These are phyloP conservation scores for Schwanniomyces yamadae DNA, from an alignment of 805 yeast genomes.

Conservation along the genomic window DNA sequence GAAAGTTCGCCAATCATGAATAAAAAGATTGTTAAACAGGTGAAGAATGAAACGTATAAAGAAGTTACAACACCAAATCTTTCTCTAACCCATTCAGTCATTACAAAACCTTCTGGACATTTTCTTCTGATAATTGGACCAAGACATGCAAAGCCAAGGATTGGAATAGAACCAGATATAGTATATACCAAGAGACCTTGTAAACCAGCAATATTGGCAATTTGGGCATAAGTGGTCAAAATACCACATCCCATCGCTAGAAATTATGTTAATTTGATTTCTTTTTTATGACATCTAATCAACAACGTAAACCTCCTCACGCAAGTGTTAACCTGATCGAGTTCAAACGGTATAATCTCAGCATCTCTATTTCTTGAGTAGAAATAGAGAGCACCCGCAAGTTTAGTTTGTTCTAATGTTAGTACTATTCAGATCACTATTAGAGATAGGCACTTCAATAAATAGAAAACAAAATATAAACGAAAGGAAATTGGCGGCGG, in stretches of 20 bases:
- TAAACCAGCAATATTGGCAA: conserved; percentile 81
- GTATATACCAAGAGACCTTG: conserved; percentile 86
- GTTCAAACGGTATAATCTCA: conserved; percentile 44
- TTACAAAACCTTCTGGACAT: conserved; percentile 87
- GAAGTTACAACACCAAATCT: conserved; percentile 75
- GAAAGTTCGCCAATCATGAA: conserved; percentile 87
- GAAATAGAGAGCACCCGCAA: conserved; percentile 33
- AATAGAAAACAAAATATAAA: background rate
- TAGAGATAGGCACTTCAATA: background rate
- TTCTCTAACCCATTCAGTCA: conserved; percentile 91
- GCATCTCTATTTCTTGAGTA: conserved; percentile 20
- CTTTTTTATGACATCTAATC: background rate
- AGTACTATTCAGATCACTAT: background rate
- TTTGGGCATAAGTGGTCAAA: conserved; percentile 79
- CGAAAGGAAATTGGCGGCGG: too few relatives aligned
- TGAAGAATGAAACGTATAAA: conserved; percentile 73
- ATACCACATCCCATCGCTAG: conserved; percentile 87
- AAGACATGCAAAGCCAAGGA: conserved; percentile 73
- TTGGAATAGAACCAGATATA: conserved; percentile 77
- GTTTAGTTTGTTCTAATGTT: conserved; percentile 12
- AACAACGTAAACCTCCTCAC: conserved; percentile 37
- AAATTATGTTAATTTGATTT: background rate
- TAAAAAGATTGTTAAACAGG: conserved; percentile 79
- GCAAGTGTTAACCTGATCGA: conserved; percentile 47
- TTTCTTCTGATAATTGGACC: conserved; percentile 78